Conservation (phyloP, 331 rosid species). For the Quercus phellos region DNA sequence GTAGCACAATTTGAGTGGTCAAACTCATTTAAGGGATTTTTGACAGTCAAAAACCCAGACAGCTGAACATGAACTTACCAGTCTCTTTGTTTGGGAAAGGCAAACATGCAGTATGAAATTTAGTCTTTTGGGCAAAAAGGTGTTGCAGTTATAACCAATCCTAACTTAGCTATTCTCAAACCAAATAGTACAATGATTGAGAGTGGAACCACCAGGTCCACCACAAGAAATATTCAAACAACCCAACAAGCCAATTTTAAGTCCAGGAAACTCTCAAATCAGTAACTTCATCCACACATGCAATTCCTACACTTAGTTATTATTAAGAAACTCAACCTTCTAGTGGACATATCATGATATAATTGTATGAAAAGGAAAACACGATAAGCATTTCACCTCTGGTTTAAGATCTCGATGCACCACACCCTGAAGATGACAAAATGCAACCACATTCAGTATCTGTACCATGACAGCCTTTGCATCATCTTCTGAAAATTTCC, state of each 20-base stretch:
- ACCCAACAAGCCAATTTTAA: slow-evolving; percentile 1
- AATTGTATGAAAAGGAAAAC: slow-evolving; percentile 6
- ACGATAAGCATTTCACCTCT: slow-evolving; percentile 52
- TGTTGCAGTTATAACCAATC: slow-evolving; percentile 4
- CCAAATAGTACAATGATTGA: background rate
- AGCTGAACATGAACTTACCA: slow-evolving; percentile 1
- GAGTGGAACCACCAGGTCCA: background rate
- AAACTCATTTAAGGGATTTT: background rate
- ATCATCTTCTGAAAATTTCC: slow-evolving; percentile 95
- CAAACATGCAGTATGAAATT: slow-evolving; percentile 7
- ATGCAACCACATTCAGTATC: slow-evolving; percentile 83
- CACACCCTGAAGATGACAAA: slow-evolving; percentile 99
- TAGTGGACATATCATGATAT: slow-evolving; percentile 1
- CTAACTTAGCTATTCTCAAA: background rate
- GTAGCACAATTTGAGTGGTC: background rate
- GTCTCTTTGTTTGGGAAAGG: slow-evolving; percentile 1
- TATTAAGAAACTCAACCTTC: slow-evolving; percentile 2
- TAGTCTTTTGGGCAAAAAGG: background rate
- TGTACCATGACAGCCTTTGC: slow-evolving; percentile 95
- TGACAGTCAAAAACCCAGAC: slow-evolving; percentile 19
- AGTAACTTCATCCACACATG: slow-evolving; percentile 3
- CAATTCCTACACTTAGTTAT: slow-evolving; percentile 8
- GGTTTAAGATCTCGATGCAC: slow-evolving; percentile 99
- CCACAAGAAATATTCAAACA: background rate
- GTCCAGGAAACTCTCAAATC: background rate